Conservation (phyloP, 768 basidiomycete genomes). For the Tephrocybe sp. region DNA sequence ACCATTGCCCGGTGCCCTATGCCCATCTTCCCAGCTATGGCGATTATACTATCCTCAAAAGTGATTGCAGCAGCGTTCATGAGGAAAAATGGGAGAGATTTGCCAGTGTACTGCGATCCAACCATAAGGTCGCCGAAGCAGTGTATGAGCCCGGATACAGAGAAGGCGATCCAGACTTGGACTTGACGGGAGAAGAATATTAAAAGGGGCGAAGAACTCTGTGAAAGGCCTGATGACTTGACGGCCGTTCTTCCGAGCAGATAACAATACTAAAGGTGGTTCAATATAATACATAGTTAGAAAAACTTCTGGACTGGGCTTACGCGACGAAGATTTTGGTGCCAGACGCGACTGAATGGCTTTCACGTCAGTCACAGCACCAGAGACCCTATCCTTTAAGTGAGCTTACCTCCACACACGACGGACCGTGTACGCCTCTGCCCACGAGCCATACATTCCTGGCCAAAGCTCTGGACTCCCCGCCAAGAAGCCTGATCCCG, state of each 20-base stretch:
- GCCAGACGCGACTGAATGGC: constrained; percentile 5
- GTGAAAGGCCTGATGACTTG: not conserved
- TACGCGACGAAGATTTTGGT: constrained; percentile 10
- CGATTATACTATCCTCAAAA: constrained; percentile 1
- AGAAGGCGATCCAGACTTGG: constrained; percentile 6
- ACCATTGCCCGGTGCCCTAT: not conserved
- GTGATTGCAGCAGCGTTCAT: constrained; percentile 5
- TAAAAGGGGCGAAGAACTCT: not conserved
- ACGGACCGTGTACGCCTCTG: constrained; percentile 8
- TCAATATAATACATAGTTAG: not conserved
- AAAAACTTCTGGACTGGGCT: not conserved
- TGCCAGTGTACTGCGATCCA: not conserved
- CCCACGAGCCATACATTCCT: constrained; percentile 6
- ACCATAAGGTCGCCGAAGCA: constrained; percentile 11
- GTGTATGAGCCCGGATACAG: constrained; percentile 1
- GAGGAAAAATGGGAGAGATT: constrained; percentile 4
- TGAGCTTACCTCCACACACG: constrained; percentile 6
- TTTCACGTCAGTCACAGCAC: not conserved
- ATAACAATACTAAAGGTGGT: not conserved
- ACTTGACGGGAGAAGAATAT: constrained; percentile 1
- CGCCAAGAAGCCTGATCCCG: constrained; percentile 1
- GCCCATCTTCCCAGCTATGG: not conserved
- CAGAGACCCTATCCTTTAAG: not conserved
- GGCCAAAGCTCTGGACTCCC: constrained; percentile 6
- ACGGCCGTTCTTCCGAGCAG: not conserved